Percentiles rank a stretch among this genome's conserved stretches.
phyloP scores from a whole-genome alignment of 306 rosid species.

The Pyrus pyrifolia region DNA sequence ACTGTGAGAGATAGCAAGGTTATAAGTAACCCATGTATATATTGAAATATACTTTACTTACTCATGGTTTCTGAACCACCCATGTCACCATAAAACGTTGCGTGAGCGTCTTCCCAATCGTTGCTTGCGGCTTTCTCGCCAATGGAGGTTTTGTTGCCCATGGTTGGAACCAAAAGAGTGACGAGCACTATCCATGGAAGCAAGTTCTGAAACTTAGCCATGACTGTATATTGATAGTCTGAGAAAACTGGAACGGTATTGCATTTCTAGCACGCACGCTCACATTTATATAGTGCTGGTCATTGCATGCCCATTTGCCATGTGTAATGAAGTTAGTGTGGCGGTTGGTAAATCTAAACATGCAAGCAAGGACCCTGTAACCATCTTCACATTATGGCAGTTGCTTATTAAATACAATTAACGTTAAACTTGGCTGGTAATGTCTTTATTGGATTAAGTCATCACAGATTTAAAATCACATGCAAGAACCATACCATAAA shows the following conservation, averaged over 20 bases:
- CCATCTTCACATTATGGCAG: not conserved
- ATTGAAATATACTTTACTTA: conserved; percentile 17
- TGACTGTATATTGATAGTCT: not conserved
- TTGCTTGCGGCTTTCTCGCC: not conserved
- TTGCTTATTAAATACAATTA: not conserved
- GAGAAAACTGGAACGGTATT: not conserved
- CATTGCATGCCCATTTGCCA: not conserved
- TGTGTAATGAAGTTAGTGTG: not conserved
- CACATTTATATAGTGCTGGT: not conserved
- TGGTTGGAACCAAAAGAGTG: conserved; percentile 9
- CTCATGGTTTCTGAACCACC: conserved; percentile 56
- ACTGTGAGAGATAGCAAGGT: not conserved
- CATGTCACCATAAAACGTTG: conserved; percentile 72
- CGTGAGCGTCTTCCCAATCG: conserved; percentile 39
- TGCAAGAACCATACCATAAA: not conserved
- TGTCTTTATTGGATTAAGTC: not conserved
- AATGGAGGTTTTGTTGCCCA: not conserved
- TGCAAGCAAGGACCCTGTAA: not conserved
- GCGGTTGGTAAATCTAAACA: not conserved
- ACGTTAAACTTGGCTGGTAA: not conserved
- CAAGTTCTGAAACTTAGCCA: conserved; percentile 19
- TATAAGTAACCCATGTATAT: not conserved
- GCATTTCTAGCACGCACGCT: not conserved
- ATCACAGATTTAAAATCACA: not conserved
- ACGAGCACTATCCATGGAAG: conserved; percentile 5